Conservation (phyloP, 108 stramenopile species). For the Cyclotella baltica region DNA sequence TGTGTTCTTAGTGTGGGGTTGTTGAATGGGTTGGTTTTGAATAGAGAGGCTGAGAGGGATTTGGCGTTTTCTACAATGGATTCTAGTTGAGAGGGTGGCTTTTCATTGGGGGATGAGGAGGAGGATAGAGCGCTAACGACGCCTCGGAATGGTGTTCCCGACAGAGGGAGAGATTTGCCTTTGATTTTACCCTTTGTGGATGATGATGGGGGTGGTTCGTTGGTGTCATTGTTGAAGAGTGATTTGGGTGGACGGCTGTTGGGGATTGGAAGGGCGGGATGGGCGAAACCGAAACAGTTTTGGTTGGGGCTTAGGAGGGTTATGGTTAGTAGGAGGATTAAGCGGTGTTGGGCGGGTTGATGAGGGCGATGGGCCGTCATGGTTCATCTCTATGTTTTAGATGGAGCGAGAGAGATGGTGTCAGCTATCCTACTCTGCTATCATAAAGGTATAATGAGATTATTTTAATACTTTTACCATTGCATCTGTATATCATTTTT, state of each 20-base stretch:
- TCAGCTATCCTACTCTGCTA: too few species aligned
- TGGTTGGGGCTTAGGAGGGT: not conserved
- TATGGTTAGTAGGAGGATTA: not conserved
- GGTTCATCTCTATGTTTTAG: too few species aligned
- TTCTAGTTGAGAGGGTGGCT: conserved; percentile 53
- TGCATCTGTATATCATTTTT: too few species aligned
- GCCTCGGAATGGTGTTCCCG: conserved; percentile 20
- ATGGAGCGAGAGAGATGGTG: too few species aligned
- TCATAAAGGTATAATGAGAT: too few species aligned
- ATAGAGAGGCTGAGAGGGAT: conserved; percentile 20
- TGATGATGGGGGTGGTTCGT: not conserved
- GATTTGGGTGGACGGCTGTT: conserved; percentile 19
- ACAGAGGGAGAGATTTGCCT: conserved; percentile 15
- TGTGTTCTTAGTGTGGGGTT: conserved; percentile 6
- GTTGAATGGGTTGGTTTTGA: conserved; percentile 19
- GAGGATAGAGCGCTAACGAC: not conserved
- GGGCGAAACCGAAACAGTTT: conserved; percentile 17
- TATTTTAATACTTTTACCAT: too few species aligned
- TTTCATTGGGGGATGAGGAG: not conserved
- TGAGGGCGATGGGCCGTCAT: too few species aligned
- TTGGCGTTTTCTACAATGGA: conserved; percentile 57
- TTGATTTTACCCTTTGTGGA: not conserved
- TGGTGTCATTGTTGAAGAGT: not conserved
- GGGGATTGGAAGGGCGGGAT: conserved; percentile 18
- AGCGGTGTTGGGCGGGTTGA: too few species aligned